Evolutionary conservation across 208 protist genomes (phyloP).

Genomic region (Polymyxa betae): DNA sequence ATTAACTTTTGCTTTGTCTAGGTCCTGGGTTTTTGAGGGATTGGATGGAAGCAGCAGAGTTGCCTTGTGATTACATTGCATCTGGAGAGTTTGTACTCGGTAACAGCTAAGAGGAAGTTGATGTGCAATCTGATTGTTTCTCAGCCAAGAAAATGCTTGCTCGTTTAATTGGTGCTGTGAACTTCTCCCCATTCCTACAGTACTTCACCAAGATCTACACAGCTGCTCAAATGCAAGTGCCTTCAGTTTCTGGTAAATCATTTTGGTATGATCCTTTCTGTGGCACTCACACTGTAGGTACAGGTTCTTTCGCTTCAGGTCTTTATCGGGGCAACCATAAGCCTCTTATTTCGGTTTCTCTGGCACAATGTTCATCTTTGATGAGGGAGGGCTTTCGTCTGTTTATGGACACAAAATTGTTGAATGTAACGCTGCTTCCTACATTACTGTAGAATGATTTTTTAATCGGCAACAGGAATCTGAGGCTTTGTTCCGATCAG

Average conservation of each 20-base stretch:
- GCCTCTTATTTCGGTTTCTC: background rate
- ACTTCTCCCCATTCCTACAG: background rate
- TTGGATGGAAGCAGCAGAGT: background rate
- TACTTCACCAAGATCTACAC: background rate
- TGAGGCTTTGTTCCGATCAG: background rate
- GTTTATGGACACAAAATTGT: constrained; percentile 23
- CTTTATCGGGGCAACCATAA: background rate
- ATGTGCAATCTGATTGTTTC: background rate
- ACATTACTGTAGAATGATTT: background rate
- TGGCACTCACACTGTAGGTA: background rate
- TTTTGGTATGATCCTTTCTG: background rate
- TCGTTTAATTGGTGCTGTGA: background rate
- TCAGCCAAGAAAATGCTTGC: background rate
- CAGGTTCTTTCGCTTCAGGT: background rate
- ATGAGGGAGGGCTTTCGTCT: constrained; percentile 31
- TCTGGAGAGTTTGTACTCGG: background rate
- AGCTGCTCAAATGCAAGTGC: background rate
- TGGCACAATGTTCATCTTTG: background rate
- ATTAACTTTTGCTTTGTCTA: background rate
- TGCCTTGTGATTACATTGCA: constrained; percentile 29
- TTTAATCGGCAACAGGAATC: background rate
- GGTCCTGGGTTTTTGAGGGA: background rate
- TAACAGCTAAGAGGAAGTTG: background rate
- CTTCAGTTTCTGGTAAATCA: background rate
- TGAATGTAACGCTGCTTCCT: background rate